phyloP scores from a whole-genome alignment of 2,329 filamentous ascomycete genomes.

The Diplodia intermedia region DNA sequence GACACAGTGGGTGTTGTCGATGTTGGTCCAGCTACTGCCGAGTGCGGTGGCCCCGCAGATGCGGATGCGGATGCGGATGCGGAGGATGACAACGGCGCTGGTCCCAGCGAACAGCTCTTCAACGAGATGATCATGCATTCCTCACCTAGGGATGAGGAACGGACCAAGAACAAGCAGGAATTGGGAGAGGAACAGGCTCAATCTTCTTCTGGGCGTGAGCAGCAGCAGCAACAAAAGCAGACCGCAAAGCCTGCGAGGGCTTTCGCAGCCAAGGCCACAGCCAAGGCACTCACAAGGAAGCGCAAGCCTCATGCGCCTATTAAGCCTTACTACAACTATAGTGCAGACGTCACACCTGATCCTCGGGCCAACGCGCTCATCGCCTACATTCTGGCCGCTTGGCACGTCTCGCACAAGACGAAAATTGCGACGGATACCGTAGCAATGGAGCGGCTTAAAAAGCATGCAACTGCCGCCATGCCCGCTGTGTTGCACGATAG shows the following conservation, averaged over 20 bases:
- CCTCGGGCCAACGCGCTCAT: conserved; percentile 3
- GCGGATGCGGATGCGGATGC: neutral
- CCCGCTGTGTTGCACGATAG: neutral
- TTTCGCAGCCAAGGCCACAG: neutral
- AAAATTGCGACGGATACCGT: neutral
- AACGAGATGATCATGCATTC: neutral
- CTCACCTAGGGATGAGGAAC: neutral
- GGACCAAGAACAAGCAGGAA: neutral
- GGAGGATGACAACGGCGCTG: neutral
- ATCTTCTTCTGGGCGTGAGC: too few species aligned
- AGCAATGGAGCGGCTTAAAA: neutral
- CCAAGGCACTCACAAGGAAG: too few species aligned
- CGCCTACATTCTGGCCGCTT: neutral
- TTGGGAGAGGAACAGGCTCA: neutral
- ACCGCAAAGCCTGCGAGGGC: neutral
- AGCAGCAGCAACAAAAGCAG: neutral
- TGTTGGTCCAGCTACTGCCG: neutral
- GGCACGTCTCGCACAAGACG: neutral
- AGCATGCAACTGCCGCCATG: neutral
- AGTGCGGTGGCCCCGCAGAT: neutral
- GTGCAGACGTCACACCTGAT: neutral
- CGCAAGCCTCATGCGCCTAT: neutral
- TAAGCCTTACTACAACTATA: neutral
- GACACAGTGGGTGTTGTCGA: neutral
- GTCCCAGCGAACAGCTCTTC: neutral